Evolutionary conservation across 2,329 filamentous ascomycete species (phyloP), one percentile per base, ranked within the genome.

Genomic region (Colletotrichum endophyticum): DNA sequence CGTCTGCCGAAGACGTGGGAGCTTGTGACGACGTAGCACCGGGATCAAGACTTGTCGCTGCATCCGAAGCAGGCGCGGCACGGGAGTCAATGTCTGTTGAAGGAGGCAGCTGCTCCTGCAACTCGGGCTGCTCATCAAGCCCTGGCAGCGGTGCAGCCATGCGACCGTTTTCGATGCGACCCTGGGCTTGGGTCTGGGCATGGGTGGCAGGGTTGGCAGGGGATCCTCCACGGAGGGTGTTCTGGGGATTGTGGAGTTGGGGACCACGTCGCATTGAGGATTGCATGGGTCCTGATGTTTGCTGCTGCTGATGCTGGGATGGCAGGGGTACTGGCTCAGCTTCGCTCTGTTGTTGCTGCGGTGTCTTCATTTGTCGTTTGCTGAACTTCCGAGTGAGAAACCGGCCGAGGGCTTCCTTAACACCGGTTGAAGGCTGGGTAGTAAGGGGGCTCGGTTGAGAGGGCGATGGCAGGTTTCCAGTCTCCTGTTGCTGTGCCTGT

Each of bases 161-260:
- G 63, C 63, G 73, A 63, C 69, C 73, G 62, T 53, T 75, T 28
- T 67, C 70, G 34, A 68, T 68, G 66, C 67, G 49, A 74, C 70
- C 74, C 59, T 74, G 71, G n/a, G 28, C 66, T 28, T 68, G 70
- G 57, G 39, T n/a, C 30, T 61, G 61, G 72, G 39, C 27, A 36
- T 19, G 34, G 19, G 25, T 34, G 27, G 34, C 56, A 63, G 68
- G 68, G 57, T 70, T 34, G 68, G 68, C 74, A 59, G 44, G 28
- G 69, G 59, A 56, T 22, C 8, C 30, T 57, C 63, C 63, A 28
- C 70, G 59, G 13, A 74, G 34, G 57, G 74, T 76, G 66, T 76
- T 76, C 74, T 74, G 74, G 66, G 74, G 74, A 76, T 76, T 76
- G 74, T 76, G 74, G 74, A 70, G 74, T 32, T 74, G 70, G 59